These are phyloP conservation scores for Trametes elegans DNA, from an alignment of 768 basidiomycete species.

Conservation along the genomic window DNA sequence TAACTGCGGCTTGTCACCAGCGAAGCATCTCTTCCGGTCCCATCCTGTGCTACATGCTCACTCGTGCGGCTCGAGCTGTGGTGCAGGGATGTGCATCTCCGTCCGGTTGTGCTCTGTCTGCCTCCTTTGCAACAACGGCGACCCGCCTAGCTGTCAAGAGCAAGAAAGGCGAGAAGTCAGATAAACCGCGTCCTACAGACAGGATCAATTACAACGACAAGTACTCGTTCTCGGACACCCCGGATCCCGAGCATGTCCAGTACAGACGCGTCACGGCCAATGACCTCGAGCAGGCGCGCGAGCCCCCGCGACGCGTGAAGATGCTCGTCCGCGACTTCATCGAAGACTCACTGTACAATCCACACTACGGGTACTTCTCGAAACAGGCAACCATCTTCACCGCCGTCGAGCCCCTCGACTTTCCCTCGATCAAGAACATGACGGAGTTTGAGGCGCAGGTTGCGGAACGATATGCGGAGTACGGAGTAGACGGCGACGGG, in stretches of 20 bases:
- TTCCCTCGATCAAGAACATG: slow-evolving; percentile 60
- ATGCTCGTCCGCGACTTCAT: slow-evolving; percentile 97
- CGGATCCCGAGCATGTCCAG: slow-evolving; percentile 43
- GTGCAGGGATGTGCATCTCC: background rate
- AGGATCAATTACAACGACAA: slow-evolving; percentile 79
- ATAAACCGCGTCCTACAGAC: slow-evolving; percentile 40
- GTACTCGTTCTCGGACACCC: slow-evolving; percentile 49
- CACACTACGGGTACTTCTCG: slow-evolving; percentile 95
- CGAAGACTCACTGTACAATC: slow-evolving; percentile 96
- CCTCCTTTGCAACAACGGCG: slow-evolving; percentile 8
- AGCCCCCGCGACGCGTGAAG: slow-evolving; percentile 78
- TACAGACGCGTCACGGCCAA: slow-evolving; percentile 70
- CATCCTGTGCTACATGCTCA: slow-evolving; percentile 11
- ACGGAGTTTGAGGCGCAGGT: slow-evolving; percentile 81
- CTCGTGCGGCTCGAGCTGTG: background rate
- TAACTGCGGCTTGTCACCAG: background rate
- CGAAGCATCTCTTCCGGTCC: background rate
- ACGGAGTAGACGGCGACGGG: slow-evolving; percentile 63
- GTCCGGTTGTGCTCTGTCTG: background rate
- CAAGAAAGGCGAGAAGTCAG: slow-evolving; percentile 16
- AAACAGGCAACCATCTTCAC: slow-evolving; percentile 90
- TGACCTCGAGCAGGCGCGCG: slow-evolving; percentile 50
- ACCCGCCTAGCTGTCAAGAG: background rate
- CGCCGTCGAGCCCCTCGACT: slow-evolving; percentile 64
- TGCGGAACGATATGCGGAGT: slow-evolving; percentile 70